A percentile compares a stretch with the other conserved stretches of the same genome.
phyloP scores from a whole-genome alignment of 1,284 basidiomycete species.

The Polyporus tsugae region DNA sequence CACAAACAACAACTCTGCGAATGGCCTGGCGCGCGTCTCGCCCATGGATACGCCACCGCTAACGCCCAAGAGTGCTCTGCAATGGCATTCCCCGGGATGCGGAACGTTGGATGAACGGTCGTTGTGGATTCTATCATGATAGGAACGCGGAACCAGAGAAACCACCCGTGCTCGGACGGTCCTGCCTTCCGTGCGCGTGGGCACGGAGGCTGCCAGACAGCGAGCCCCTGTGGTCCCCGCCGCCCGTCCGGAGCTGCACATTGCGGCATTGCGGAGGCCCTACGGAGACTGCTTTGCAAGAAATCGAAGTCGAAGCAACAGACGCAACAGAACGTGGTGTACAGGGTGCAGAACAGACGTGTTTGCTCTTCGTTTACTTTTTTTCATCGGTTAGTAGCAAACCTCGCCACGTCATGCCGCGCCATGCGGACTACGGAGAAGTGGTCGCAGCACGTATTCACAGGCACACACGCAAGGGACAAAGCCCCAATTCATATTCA shows the following conservation, averaged over 20 bases:
- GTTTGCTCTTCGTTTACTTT: background rate
- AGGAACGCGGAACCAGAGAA: constrained; percentile 11
- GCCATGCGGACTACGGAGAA: background rate
- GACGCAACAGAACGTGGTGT: background rate
- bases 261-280: background rate
- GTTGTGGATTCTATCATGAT: constrained; percentile 28
- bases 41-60: constrained; percentile 4
- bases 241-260: background rate
- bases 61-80: constrained; percentile 6
- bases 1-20: constrained; percentile 7
- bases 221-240: background rate
- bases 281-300: background rate
- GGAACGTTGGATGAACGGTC: constrained; percentile 9
- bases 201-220: background rate
- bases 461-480: background rate
- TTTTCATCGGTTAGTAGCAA: background rate
- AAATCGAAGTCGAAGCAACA: background rate
- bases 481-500: background rate
- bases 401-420: background rate
- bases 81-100: background rate
- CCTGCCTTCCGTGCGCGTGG: constrained; percentile 7
- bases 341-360: background rate
- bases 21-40: background rate
- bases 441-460: background rate
- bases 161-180: background rate